Conservation (phyloP, 345 rosid species). For the Salix udensis region DNA sequence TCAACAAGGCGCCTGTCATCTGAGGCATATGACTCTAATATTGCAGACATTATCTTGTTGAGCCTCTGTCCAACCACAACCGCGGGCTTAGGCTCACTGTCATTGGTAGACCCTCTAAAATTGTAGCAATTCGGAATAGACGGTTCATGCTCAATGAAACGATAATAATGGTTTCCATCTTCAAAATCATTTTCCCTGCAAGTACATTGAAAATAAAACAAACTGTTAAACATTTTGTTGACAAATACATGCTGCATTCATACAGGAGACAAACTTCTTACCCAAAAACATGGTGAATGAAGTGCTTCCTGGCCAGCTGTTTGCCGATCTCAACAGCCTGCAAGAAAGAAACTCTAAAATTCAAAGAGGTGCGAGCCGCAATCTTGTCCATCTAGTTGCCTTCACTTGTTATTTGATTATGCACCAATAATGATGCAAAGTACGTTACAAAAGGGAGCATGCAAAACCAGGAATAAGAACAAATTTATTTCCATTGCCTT, state of each 20-base stretch:
- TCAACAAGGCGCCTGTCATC: slow-evolving; percentile 58
- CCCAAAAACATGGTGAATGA: slow-evolving; percentile 89
- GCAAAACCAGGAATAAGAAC: background rate
- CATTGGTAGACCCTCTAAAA: slow-evolving; percentile 54
- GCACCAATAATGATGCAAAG: background rate
- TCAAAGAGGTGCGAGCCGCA: background rate
- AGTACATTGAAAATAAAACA: background rate
- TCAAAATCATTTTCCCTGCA: slow-evolving; percentile 75
- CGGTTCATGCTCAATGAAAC: slow-evolving; percentile 84
- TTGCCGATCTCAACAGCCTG: slow-evolving; percentile 81
- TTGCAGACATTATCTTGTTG: slow-evolving; percentile 70
- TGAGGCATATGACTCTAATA: slow-evolving; percentile 69
- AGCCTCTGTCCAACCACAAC: slow-evolving; percentile 43
- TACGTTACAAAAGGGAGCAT: background rate
- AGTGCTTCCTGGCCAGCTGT: slow-evolving; percentile 66
- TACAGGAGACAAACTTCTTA: slow-evolving; percentile 18
- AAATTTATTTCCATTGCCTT: background rate
- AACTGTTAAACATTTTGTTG: background rate
- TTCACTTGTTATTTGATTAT: background rate
- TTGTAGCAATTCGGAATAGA: slow-evolving; percentile 62
- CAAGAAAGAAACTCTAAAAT: background rate
- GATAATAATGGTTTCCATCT: slow-evolving; percentile 74
- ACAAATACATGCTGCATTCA: background rate
- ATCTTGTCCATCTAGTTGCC: background rate
- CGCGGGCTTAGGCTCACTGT: slow-evolving; percentile 54